phyloP scores from a whole-genome alignment of 202 grass and related monocot species.

The Cymbopogon flexuosus region DNA sequence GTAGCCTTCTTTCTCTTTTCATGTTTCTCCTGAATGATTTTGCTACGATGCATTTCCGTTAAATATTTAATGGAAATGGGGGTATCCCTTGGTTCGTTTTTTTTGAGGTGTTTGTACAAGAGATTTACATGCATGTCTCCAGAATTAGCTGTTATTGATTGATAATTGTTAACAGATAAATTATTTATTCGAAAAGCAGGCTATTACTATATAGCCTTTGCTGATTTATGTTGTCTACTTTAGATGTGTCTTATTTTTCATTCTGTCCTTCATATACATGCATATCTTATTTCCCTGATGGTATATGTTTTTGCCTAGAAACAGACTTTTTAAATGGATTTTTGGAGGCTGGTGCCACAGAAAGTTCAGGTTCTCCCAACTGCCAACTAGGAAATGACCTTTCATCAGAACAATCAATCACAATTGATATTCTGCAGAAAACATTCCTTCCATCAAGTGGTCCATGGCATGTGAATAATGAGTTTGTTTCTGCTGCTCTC shows the following conservation, averaged over 20 bases:
- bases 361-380: conserved; percentile 48
- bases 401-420: conserved; percentile 22
- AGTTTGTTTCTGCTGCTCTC: conserved; percentile 34
- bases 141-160: neutral
- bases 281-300: conserved; percentile 34
- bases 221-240: neutral
- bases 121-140: neutral
- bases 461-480: conserved; percentile 45
- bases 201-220: neutral
- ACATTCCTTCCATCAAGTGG: conserved; percentile 35
- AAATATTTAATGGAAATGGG: no score
- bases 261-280: neutral
- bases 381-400: conserved; percentile 39
- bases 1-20: no score
- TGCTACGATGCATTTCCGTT: no score
- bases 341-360: conserved; percentile 51
- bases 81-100: no score
- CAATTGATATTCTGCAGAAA: conserved; percentile 39
- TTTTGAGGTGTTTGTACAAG: no score
- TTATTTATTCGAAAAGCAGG: neutral
- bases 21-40: no score
- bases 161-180: neutral
- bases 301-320: conserved; percentile 27
- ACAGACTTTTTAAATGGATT: conserved; percentile 45
- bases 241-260: neutral